Percentiles rank a stretch among this genome's conserved stretches.
Evolutionary conservation across 257 asterid species (phyloP).

Genomic region (Solanum clarkiae): DNA sequence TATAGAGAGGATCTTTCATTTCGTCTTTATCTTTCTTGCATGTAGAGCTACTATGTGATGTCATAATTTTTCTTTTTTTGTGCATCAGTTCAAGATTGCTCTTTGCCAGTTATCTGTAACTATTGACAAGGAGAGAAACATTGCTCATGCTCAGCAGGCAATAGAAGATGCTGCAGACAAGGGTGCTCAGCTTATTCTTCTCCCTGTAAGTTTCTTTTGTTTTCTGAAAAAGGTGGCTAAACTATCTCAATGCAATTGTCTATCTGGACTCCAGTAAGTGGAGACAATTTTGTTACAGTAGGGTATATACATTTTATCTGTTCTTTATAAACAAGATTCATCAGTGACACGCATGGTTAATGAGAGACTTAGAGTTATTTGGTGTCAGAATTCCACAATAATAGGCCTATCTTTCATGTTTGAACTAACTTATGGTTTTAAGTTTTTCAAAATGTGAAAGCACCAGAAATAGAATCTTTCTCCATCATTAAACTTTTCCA

Average conservation of each 20-base stretch:
- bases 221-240: background rate
- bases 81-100: conserved; percentile 71
- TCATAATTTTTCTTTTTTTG: background rate
- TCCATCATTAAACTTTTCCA: background rate
- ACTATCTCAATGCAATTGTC: background rate
- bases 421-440: background rate
- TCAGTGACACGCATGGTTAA: background rate
- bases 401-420: background rate
- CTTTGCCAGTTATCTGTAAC: conserved; percentile 75
- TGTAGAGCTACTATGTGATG: background rate
- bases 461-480: background rate
- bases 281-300: background rate
- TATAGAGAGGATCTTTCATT: background rate
- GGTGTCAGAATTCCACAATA: background rate
- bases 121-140: conserved; percentile 52
- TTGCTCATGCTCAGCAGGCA: conserved; percentile 51
- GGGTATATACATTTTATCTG: background rate
- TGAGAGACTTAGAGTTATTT: background rate
- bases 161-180: conserved; percentile 52
- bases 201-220: conserved; percentile 44
- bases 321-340: background rate
- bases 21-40: background rate
- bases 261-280: background rate
- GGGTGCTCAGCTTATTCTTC: conserved; percentile 75
- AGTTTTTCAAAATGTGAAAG: background rate